Percentiles rank a stretch among this genome's conserved stretches.
phyloP scores from a whole-genome alignment of 2,329 filamentous ascomycete species.

The Curvularia verruculosa region DNA sequence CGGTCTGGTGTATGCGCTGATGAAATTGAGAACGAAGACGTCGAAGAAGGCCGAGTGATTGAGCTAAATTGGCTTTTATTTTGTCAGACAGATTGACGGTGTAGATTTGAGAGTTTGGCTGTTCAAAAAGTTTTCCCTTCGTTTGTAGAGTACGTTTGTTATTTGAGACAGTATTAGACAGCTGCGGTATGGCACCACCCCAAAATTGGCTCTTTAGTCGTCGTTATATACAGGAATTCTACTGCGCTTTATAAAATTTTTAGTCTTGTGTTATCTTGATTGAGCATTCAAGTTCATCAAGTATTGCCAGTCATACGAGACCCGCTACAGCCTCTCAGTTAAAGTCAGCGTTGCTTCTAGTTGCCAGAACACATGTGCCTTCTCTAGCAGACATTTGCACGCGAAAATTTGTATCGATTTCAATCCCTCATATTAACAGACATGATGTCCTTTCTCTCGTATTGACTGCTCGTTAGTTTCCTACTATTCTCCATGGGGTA shows the following conservation, averaged over 20 bases:
- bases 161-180: background rate
- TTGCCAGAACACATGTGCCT: too few species aligned
- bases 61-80: background rate
- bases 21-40: constrained; percentile 51
- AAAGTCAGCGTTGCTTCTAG: too few species aligned
- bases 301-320: too few species aligned
- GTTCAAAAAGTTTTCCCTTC: background rate
- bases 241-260: too few species aligned
- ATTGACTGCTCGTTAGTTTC: background rate
- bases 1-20: constrained; percentile 52
- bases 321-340: too few species aligned
- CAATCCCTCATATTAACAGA: background rate
- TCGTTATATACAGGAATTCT: too few species aligned
- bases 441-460: background rate
- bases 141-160: background rate
- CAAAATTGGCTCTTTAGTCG: background rate
- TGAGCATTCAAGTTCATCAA: too few species aligned
- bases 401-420: background rate
- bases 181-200: background rate
- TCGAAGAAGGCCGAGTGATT: constrained; percentile 4
- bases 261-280: too few species aligned
- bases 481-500: background rate
- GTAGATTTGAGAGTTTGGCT: background rate
- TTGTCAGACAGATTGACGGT: background rate
- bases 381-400: background rate